A percentile compares a stretch with the other conserved stretches of the same genome.
These are phyloP conservation scores for Talaromyces borbonicus DNA, from an alignment of 495 filamentous ascomycete species.

Conservation along the genomic window DNA sequence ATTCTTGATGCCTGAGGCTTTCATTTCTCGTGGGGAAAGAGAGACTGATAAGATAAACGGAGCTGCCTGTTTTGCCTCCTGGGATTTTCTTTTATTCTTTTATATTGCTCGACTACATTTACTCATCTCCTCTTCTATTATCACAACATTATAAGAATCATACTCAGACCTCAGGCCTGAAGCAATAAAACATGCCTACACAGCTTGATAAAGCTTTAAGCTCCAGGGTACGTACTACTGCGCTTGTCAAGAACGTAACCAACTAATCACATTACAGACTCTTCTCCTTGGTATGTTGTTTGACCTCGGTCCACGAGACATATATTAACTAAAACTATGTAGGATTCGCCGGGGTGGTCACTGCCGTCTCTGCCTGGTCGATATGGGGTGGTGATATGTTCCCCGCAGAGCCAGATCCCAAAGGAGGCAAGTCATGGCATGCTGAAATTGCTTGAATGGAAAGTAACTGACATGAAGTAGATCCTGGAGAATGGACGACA, in stretches of 20 bases:
- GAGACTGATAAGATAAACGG: background rate
- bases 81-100: background rate
- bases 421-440: conserved; percentile 41
- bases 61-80: background rate
- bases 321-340: conserved; percentile 3
- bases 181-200: conserved; percentile 42
- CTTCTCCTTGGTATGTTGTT: conserved; percentile 44
- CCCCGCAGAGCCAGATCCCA: conserved; percentile 61
- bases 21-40: background rate
- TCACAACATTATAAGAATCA: too few relatives aligned
- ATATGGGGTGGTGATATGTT: conserved; percentile 81
- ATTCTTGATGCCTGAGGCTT: background rate
- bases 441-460: background rate
- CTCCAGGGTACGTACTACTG: conserved; percentile 50
- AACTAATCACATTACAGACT: conserved; percentile 34
- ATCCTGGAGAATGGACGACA: conserved; percentile 62
- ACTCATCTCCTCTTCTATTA: too few relatives aligned
- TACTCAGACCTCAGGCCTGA: too few relatives aligned
- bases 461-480: conserved; percentile 13
- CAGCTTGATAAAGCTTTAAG: conserved; percentile 67
- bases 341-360: conserved; percentile 72
- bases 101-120: background rate
- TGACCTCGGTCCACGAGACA: background rate
- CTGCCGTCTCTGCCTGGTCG: conserved; percentile 71
- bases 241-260: conserved; percentile 5